Evolutionary conservation across 306 rosid genomes (phyloP), one percentile per base, ranked within the genome.

Genomic region (Lathyrus sativus): DNA sequence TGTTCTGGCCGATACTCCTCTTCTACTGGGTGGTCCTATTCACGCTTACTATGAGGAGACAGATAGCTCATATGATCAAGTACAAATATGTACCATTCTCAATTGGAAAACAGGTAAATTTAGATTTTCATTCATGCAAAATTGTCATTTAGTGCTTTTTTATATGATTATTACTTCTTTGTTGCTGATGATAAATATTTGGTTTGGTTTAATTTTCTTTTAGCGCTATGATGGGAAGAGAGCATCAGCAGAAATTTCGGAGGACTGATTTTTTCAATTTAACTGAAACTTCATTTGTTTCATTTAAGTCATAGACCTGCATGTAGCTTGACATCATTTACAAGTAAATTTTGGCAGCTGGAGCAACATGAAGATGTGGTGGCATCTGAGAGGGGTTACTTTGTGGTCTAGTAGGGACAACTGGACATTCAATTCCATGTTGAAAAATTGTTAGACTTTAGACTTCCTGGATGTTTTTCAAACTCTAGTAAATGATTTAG

Each of bases 1-100:
- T 92, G 68, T 92, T 92, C 70, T 92, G 98, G 98, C 98, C 98
- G 14, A 90, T 92, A 70, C 96, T 92, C 62, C 88, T 92, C 65
- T 86, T 92, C 85, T 92, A 92, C 78, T 92, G 98, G 98, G 73
- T 92, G 64, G 85, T 84, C 53, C 80, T 92, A 19, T 90, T 92
- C 78, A 70, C 83, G 4, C 88, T 88, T 68, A 92, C 98, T 4
- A 90, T 92, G 98, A 85, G 98, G 87, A 86, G 87, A 75, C 98
- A 92, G 71, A 88, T 92, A 70, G 43, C 90, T 14, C 98, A 92
- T 80, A 92, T 92, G 98, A 85, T 92, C 81, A 92, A 88, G 70
- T 85, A 88, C 76, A 89, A 72, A 86, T 92, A 92, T 54, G 91
- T 92, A 42, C 98, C 98, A 0, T 92, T 92, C 80, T 80, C 98